Base-by-base conservation (phyloP, 2,329 filamentous ascomycete species). In the Claviceps lovelessii region DNA sequence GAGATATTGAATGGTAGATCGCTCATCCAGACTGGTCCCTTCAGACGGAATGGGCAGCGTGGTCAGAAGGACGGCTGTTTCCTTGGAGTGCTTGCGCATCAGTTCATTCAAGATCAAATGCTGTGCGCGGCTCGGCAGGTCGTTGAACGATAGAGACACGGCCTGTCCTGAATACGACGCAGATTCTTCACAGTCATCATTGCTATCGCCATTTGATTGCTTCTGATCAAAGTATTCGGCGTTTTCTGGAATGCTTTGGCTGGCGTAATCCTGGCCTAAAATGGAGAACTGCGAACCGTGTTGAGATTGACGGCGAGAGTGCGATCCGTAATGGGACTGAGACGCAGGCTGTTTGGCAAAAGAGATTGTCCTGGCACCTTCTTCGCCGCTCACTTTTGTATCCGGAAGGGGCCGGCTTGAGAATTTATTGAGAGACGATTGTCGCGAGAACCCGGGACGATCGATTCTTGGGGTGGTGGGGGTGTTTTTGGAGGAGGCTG, bases 41-140 rank as follows among this genome's bases (percentile, higher is more conserved):
- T 90, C 85, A 9, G 83, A 74, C 0, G 89, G 89, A 53, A 88
- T 88, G 1, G 89, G 90, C 44, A 95, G 71, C 29, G 90, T 95
- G 1, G 86, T 94, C 61, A 95, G 84, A 17, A 93, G 70, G 0
- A 94, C 88, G 0, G 87, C 87, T 1, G 89, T 88, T 23, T 86
- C 76, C 44, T 68, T 67, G 60, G 84, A 88, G 58, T 88, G 73
- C 56, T 77, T 75, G 3, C 77, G 75, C 72, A 95, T 90, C 59
- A 94, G 72, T 67, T 95, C 88, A 65, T 95, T 95, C 17, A 95
- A 70, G 33, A 95, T 90, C 41, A 94, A 71, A 67, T 95, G 88
- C 66, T 94, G 89, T 2, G 88, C 88, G 17, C 88, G 81, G 62
- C 85, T 88, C 0, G 89, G 88, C 4, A 95, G 73, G 63, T 94